phyloP scores from a whole-genome alignment of 148 eudicot genomes.

The Rhododendron mucronatum region DNA sequence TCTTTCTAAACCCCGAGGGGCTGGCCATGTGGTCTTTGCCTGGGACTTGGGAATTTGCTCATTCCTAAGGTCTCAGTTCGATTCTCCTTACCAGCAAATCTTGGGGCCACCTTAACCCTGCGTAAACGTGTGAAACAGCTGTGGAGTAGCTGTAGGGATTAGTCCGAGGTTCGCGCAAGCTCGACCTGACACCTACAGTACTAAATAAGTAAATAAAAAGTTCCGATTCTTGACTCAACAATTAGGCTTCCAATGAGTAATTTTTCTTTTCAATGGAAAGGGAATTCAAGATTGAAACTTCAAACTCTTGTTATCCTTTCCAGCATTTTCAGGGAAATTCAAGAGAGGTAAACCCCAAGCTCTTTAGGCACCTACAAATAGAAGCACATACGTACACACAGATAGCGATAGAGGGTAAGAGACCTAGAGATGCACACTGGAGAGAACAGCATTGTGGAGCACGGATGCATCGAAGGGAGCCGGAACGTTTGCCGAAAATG shows the following conservation, averaged over 20 bases:
- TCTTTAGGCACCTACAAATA: neutral
- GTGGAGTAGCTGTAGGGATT: neutral
- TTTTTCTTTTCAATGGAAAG: neutral
- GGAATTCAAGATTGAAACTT: neutral
- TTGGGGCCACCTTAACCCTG: neutral
- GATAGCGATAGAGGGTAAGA: neutral
- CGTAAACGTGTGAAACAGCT: neutral
- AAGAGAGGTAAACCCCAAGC: neutral
- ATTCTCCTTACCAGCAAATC: neutral
- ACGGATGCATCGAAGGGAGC: conserved; percentile 9
- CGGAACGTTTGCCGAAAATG: conserved; percentile 4
- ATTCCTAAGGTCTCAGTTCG: neutral
- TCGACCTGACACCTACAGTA: too few relatives aligned
- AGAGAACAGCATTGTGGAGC: conserved; percentile 26
- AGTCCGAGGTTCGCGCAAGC: neutral
- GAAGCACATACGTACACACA: neutral
- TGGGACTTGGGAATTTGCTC: too few relatives aligned
- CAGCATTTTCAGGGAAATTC: neutral
- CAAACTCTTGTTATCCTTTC: neutral
- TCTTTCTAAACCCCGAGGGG: neutral
- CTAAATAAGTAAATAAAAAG: neutral
- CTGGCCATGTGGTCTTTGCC: too few relatives aligned
- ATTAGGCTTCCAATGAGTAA: neutral
- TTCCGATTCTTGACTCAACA: neutral
- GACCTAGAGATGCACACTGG: conserved; percentile 30